Conservation (phyloP, 805 yeast genomes). For the Torulaspora quercuum region DNA sequence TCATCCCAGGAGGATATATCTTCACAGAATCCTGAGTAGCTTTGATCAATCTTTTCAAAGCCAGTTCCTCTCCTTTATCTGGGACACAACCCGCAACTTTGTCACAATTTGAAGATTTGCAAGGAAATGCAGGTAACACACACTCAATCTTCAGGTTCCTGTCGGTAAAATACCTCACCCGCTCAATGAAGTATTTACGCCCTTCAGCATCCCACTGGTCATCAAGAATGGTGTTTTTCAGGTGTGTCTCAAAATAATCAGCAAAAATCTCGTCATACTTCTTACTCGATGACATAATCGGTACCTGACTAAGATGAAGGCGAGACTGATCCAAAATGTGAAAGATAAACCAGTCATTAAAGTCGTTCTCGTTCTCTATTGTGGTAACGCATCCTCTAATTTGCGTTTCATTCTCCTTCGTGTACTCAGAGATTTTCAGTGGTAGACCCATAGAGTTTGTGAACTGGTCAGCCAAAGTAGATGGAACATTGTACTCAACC, state of each 20-base stretch:
- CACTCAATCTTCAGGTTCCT: conserved; percentile 49
- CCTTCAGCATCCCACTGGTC: conserved; percentile 54
- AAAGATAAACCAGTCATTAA: conserved; percentile 40
- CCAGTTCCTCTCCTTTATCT: conserved; percentile 52
- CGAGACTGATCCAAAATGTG: conserved; percentile 39
- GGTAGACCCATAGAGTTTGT: conserved; percentile 21
- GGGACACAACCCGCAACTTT: conserved; percentile 51
- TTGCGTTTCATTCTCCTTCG: conserved; percentile 32
- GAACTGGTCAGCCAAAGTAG: conserved; percentile 19
- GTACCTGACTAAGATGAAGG: conserved; percentile 24
- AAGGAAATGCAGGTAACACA: conserved; percentile 62
- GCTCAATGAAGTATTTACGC: conserved; percentile 41
- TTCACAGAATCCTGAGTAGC: conserved; percentile 34
- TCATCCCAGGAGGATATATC: conserved; percentile 54
- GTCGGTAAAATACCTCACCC: conserved; percentile 47
- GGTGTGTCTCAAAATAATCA: conserved; percentile 43
- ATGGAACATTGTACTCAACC: conserved; percentile 22
- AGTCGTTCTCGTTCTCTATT: conserved; percentile 32
- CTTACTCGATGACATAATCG: conserved; percentile 9
- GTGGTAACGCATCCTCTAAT: conserved; percentile 41
- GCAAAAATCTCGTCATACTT: conserved; percentile 36
- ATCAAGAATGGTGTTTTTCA: conserved; percentile 45
- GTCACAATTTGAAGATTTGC: conserved; percentile 55
- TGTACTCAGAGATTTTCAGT: conserved; percentile 36
- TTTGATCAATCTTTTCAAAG: conserved; percentile 39